Conservation (phyloP, 2,329 filamentous ascomycete genomes). For the Sporothrix euskadiensis region DNA sequence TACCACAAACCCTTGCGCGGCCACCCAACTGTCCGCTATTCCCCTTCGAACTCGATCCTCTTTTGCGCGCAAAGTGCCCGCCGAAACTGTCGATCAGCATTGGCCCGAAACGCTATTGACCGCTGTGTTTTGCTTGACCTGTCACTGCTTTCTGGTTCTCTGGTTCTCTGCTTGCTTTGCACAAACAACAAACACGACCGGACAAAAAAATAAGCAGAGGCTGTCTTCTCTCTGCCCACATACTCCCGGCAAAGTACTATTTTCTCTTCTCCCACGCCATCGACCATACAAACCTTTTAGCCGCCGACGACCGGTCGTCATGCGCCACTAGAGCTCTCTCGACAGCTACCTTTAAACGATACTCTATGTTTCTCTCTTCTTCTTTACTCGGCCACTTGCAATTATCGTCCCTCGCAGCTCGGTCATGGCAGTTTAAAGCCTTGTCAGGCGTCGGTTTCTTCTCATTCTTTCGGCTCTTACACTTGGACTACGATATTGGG, state of each 20-base stretch:
- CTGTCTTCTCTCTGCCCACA: not conserved
- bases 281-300: conserved; percentile 14
- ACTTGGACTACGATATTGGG: conserved; percentile 23
- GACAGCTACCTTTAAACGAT: conserved; percentile 12
- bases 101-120: conserved; percentile 40
- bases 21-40: not conserved
- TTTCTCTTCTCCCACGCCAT: not conserved
- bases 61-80: conserved; percentile 31
- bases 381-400: not conserved
- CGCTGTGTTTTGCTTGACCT: conserved; percentile 17
- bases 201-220: not conserved
- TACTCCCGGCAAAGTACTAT: not conserved
- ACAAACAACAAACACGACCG: conserved; percentile 2
- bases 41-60: conserved; percentile 1
- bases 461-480: not conserved
- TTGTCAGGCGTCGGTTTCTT: not conserved
- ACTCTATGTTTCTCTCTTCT: conserved; percentile 1
- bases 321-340: conserved; percentile 26
- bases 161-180: not conserved
- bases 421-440: conserved; percentile 23
- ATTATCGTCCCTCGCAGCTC: not conserved
- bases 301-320: conserved; percentile 32
- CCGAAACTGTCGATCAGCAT: conserved; percentile 46
- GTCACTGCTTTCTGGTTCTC: not conserved
- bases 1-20: conserved; percentile 2